A percentile compares a stretch with the other conserved stretches of the same genome.
These are phyloP conservation scores for Clarireedia paspali DNA, from an alignment of 2,329 filamentous ascomycete genomes.

Conservation along the genomic window DNA sequence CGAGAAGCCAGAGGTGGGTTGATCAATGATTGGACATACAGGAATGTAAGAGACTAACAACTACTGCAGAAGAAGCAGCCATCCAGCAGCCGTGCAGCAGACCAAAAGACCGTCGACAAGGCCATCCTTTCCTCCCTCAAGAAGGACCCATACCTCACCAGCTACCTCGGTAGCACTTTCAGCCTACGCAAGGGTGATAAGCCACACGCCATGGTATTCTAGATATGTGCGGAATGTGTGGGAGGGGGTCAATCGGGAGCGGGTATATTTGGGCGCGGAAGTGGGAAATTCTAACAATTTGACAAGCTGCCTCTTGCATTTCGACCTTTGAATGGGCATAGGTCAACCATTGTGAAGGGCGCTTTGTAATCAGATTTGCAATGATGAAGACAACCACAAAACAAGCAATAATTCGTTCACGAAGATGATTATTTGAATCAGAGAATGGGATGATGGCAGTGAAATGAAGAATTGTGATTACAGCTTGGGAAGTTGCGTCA, in stretches of 20 bases:
- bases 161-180: constrained; percentile 94
- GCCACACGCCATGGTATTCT: constrained; percentile 99
- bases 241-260: not conserved
- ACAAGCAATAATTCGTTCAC: constrained; percentile 14
- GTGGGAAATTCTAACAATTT: constrained; percentile 36
- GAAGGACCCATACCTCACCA: constrained; percentile 90
- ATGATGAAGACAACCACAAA: constrained; percentile 30
- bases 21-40: constrained; percentile 7
- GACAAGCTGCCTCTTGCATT: constrained; percentile 54
- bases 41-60: not conserved
- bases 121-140: constrained; percentile 90
- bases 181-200: constrained; percentile 98
- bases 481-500: not conserved
- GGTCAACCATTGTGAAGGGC: constrained; percentile 41
- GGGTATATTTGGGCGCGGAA: constrained; percentile 33
- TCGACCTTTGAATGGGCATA: constrained; percentile 52
- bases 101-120: constrained; percentile 99
- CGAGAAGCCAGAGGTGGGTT: constrained; percentile 88
- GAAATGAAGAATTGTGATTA: not conserved
- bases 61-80: constrained; percentile 85
- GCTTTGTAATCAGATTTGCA: constrained; percentile 33
- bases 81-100: constrained; percentile 80
- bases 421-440: not conserved
- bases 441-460: constrained; percentile 3
- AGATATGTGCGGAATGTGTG: constrained; percentile 33